A percentile compares a stretch with the other conserved stretches of the same genome.
Conservation (phyloP, 1,284 basidiomycete species). For the Ceratobasidium sp. region DNA sequence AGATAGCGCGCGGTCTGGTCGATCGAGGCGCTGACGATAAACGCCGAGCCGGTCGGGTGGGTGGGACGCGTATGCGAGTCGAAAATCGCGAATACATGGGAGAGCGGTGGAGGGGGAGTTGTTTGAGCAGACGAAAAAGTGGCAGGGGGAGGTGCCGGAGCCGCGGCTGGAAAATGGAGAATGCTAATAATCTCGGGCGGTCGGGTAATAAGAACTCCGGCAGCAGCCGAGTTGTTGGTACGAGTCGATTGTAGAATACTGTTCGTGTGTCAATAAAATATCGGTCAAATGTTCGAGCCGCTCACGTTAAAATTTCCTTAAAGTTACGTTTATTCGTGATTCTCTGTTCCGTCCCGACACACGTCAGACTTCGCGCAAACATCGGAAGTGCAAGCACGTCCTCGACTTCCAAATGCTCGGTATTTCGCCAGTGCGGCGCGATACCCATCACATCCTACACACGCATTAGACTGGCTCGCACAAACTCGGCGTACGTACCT, state of each 20-base stretch:
- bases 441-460: constrained; percentile 51
- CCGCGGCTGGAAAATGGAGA: constrained; percentile 53
- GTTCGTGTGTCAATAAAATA: not conserved
- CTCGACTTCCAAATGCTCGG: constrained; percentile 11
- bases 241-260: constrained; percentile 24
- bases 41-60: constrained; percentile 62
- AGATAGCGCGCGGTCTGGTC: constrained; percentile 56
- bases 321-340: constrained; percentile 25
- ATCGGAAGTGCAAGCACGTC: constrained; percentile 7
- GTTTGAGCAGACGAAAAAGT: constrained; percentile 37
- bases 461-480: not conserved
- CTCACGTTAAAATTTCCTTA: constrained; percentile 17
- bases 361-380: constrained; percentile 1
- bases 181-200: constrained; percentile 70
- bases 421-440: constrained; percentile 1
- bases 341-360: not conserved
- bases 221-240: constrained; percentile 21
- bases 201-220: constrained; percentile 64
- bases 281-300: constrained; percentile 47
- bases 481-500: constrained; percentile 44
- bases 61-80: constrained; percentile 66
- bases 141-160: constrained; percentile 18
- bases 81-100: constrained; percentile 58
- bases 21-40: constrained; percentile 58
- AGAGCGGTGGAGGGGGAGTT: constrained; percentile 42